Base-by-base conservation (phyloP, 2,329 filamentous ascomycete species). In the Sporothrix variecibatus region DNA sequence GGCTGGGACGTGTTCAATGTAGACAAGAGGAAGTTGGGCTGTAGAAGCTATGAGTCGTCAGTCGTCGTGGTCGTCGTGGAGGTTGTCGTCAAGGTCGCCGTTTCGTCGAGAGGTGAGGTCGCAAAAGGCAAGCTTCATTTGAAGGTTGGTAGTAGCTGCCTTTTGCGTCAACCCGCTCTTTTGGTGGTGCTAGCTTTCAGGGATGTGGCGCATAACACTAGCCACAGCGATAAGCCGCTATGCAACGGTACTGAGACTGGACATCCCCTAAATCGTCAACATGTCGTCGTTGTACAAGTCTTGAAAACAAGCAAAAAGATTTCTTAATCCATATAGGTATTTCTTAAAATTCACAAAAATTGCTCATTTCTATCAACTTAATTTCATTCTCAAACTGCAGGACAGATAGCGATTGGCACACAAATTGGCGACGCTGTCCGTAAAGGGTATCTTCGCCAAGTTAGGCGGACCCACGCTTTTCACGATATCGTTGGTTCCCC, bases 171-270 rank as follows among this genome's bases (percentile, higher is more conserved):
- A 38, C 26, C 67, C 46, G 28, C 67, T 49, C 26, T 68, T 12
- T 49, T 2, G 65, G 60, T 43, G 60, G 60, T 51, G 43, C 65
- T 34, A 68, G 38, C 62, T 46, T 38, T 69, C 8, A 5, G 4
- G 3, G 20, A 5, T 71, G 68, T 71, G 68, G 68, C 68, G 68
- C 51, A 71, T 23, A 70, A 7, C 51, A 71, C 68, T 71, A 71
- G 68, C 68, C 68, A 71, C 68, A 71, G 49, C n/a, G 20, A 26
- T 26, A 70, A 31, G 67, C 28, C n/a, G 43, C 23, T 26, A 23
- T 20, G 8, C 31, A 8, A 12, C 28, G 17, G 26, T 26, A 15
- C 4, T 20, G 26, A 8, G 51, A 60, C 28, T 31, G 9, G 9
- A 46, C 34, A 15, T 17, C n/a, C 38, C 20, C 8, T 26, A 20